phyloP scores from a whole-genome alignment of 2,329 filamentous ascomycete species.

The Calonectria pteridis region DNA sequence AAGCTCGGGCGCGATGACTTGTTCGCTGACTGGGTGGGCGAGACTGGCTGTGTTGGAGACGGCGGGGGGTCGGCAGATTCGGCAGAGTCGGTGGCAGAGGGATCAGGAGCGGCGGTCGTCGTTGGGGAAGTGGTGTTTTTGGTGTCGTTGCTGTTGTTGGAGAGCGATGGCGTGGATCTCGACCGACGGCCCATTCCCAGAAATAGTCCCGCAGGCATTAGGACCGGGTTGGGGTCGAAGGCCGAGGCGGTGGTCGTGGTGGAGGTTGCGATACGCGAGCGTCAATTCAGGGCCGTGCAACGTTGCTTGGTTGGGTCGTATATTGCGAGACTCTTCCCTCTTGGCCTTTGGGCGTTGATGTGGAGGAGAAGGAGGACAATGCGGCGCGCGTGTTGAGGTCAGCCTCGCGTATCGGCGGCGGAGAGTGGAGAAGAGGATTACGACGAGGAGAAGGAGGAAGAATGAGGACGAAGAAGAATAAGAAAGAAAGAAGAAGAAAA shows the following conservation, averaged over 20 bases:
- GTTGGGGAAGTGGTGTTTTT: conserved; percentile 54
- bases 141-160: conserved; percentile 57
- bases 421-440: not conserved
- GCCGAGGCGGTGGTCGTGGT: conserved; percentile 33
- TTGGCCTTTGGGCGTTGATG: conserved; percentile 24
- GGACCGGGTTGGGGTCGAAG: conserved; percentile 37
- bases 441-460: not conserved
- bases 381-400: conserved; percentile 28
- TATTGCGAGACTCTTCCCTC: conserved; percentile 24
- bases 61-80: conserved; percentile 54
- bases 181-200: conserved; percentile 46
- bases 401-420: conserved; percentile 18
- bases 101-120: conserved; percentile 51
- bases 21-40: conserved; percentile 40
- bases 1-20: conserved; percentile 52
- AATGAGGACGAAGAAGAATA: not conserved
- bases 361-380: conserved; percentile 25
- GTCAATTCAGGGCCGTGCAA: conserved; percentile 17
- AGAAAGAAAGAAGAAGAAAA: not conserved
- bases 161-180: conserved; percentile 48
- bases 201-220: conserved; percentile 45
- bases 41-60: conserved; percentile 35
- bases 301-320: conserved; percentile 30
- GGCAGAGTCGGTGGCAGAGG: conserved; percentile 49
- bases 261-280: conserved; percentile 30